Evolutionary conservation across 805 yeast species (phyloP).

Genomic region (Ogataea pini): DNA sequence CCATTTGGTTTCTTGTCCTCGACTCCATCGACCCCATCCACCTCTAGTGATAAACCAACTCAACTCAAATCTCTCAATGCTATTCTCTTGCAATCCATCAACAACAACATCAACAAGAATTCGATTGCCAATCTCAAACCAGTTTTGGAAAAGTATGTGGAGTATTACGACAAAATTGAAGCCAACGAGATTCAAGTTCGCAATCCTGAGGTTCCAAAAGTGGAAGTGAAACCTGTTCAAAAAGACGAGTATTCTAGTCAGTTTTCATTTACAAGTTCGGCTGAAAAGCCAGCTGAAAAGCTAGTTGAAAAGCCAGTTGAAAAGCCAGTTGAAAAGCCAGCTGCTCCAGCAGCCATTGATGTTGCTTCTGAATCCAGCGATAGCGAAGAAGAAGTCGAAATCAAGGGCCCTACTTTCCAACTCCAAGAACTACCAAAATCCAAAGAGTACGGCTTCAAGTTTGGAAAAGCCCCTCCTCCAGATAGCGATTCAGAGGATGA

Average conservation of each 20-base stretch:
- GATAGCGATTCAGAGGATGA: conserved; percentile 57
- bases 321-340: not conserved
- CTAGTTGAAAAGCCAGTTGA: not conserved
- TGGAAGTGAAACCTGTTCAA: conserved; percentile 20
- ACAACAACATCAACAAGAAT: conserved; percentile 41
- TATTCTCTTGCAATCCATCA: conserved; percentile 53
- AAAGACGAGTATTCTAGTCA: conserved; percentile 2
- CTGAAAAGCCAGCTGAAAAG: not conserved
- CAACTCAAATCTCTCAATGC: conserved; percentile 67
- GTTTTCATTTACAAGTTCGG: not conserved
- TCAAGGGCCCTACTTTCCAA: conserved; percentile 62
- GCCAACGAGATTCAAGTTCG: conserved; percentile 28
- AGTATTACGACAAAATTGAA: conserved; percentile 47
- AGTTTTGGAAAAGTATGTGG: conserved; percentile 57
- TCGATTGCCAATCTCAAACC: conserved; percentile 58
- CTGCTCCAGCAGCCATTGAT: not conserved
- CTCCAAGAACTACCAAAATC: conserved; percentile 48
- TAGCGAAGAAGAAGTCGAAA: conserved; percentile 24
- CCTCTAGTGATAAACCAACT: conserved; percentile 34
- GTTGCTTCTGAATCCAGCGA: conserved; percentile 9
- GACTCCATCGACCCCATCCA: not conserved
- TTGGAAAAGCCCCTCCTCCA: conserved; percentile 38
- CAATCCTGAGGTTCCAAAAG: conserved; percentile 26
- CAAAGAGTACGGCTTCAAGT: conserved; percentile 51
- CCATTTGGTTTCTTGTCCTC: conserved; percentile 2